These are phyloP conservation scores for Trametes elegans DNA, from an alignment of 768 basidiomycete species.

Conservation along the genomic window DNA sequence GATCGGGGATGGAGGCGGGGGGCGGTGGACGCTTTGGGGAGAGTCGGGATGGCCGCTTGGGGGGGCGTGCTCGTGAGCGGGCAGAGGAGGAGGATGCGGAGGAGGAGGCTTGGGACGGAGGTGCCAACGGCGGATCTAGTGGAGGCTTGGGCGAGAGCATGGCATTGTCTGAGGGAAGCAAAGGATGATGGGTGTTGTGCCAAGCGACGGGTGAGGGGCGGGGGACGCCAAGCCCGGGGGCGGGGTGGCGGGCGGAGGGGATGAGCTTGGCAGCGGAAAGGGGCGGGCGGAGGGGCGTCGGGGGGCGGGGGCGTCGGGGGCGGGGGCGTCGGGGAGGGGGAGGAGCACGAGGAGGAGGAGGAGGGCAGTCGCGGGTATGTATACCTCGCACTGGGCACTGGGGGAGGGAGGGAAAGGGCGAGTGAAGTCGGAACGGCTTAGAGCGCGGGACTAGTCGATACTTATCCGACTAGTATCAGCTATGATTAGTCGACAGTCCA, in stretches of 20 bases:
- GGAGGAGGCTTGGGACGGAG: slow-evolving; percentile 14
- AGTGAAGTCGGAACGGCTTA: not conserved
- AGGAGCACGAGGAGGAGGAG: slow-evolving; percentile 4
- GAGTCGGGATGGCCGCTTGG: slow-evolving; percentile 7
- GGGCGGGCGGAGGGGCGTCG: slow-evolving; percentile 9
- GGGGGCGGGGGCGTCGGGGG: slow-evolving; percentile 26
- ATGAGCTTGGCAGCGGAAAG: slow-evolving; percentile 15
- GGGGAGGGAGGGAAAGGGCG: not conserved
- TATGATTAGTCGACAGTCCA: slow-evolving; percentile 20
- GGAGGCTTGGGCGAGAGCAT: slow-evolving; percentile 14
- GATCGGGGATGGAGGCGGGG: slow-evolving; percentile 28
- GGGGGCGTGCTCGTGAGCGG: slow-evolving; percentile 8
- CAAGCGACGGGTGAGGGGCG: not conserved
- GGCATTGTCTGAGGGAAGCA: slow-evolving; percentile 13
- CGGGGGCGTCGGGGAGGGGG: slow-evolving; percentile 21
- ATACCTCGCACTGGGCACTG: not conserved
- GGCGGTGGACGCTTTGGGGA: slow-evolving; percentile 1
- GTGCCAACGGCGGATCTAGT: slow-evolving; percentile 13
- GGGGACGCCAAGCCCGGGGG: slow-evolving; percentile 4
- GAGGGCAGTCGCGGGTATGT: not conserved
- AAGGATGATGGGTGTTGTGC: not conserved
- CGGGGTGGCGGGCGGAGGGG: not conserved
- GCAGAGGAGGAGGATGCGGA: slow-evolving; percentile 15
- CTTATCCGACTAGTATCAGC: slow-evolving; percentile 16
- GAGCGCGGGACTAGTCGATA: not conserved